Evolutionary conservation across 768 basidiomycete genomes (phyloP).

Genomic region (Chlorophyllum brunneum): DNA sequence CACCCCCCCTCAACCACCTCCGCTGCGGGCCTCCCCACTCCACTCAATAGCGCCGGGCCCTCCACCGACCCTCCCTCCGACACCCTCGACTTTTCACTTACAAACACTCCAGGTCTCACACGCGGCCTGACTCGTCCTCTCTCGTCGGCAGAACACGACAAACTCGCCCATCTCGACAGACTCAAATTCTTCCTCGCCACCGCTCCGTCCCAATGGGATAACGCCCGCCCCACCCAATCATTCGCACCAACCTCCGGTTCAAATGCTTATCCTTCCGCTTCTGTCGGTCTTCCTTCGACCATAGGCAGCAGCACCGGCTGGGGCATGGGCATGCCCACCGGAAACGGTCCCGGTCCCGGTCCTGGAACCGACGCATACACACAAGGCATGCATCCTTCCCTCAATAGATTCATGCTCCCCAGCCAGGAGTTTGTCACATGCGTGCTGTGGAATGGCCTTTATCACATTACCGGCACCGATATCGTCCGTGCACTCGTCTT

Average conservation of each 20-base stretch:
- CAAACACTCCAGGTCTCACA: conserved; percentile 28
- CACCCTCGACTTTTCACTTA: conserved; percentile 13
- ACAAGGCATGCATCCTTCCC: conserved; percentile 61
- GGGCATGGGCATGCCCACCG: conserved; percentile 14
- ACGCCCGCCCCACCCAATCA: conserved; percentile 23
- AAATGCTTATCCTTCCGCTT: conserved; percentile 15
- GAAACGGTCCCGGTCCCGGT: conserved; percentile 18
- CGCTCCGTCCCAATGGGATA: conserved; percentile 73
- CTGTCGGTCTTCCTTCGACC: background rate
- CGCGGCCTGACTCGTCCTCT: conserved; percentile 54
- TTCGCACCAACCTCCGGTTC: conserved; percentile 13
- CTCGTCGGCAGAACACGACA: conserved; percentile 60
- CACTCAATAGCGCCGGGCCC: conserved; percentile 11
- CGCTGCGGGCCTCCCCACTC: conserved; percentile 14
- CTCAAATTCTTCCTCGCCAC: conserved; percentile 90
- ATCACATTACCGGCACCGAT: conserved; percentile 95
- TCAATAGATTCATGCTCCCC: conserved; percentile 86
- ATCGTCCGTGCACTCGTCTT: conserved; percentile 95
- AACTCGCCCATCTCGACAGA: conserved; percentile 69
- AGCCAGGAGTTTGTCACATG: conserved; percentile 87
- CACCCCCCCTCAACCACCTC: conserved; percentile 9
- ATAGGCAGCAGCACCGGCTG: conserved; percentile 9
- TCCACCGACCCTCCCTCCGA: conserved; percentile 2
- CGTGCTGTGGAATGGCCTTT: conserved; percentile 87
- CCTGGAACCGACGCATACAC: conserved; percentile 22